Base-by-base conservation (phyloP, 768 basidiomycete genomes). In the Candolleomyces eurysporus region DNA sequence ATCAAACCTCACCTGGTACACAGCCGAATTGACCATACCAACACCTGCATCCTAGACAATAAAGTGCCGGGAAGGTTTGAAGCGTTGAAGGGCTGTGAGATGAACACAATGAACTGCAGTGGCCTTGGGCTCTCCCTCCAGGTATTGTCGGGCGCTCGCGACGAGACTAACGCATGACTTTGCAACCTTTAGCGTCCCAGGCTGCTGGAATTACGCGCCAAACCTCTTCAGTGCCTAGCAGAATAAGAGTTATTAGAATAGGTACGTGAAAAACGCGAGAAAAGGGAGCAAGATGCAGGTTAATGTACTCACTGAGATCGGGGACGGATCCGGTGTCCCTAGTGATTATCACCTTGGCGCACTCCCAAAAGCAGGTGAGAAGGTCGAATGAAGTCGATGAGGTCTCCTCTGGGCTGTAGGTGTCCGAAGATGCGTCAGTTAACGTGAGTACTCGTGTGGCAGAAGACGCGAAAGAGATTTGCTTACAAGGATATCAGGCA, bases 41-140 rank as follows among this genome's bases (percentile, higher is more conserved):
- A 91, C 91, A 68, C 91, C 93, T n/a, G 92, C 93, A 73, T 96
- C 94, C 68, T 90, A 92, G n/a, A 96, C 90, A 72, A 95, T 87
- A 70, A 95, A 95, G 64, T 87, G 92, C 68, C 94, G 92, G 19
- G 87, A 89, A 0, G 91, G 83, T 54, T 84, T 86, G 58, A 95
- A 76, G 65, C 87, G 87, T 72, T 94, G 91, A 3, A 95, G 76
- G 61, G 90, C 86, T 31, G 90, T 91, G 55, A 95, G 78, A 61
- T 89, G 85, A 3, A 90, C 91, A 62, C 92, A 94, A 63, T 96
- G 93, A 8, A 94, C 89, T 8, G 94, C 94, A 19, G 92, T 92
- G 2, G 94, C 93, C 73, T 95, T 92, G 6, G 84, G 83, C 61
- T 85, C 11, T 43, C 42, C n/a, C 2, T 43, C 42, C 42, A 43